Evolutionary conservation across 345 rosid species (phyloP).

Genomic region (Populus simonii): DNA sequence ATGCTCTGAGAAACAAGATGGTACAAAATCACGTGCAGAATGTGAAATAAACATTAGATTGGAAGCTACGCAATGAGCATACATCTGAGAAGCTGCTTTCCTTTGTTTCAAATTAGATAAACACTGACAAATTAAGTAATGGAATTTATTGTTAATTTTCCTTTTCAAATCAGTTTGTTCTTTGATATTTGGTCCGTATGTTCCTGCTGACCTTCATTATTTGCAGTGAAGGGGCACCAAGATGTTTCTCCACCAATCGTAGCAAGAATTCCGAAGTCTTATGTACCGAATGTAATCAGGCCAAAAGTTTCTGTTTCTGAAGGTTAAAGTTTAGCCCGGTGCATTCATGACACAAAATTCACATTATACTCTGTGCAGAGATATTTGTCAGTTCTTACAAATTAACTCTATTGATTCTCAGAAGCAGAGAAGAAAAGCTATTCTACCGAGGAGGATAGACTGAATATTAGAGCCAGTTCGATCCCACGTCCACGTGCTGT

Average conservation of each 20-base stretch:
- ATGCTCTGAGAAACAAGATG: not conserved
- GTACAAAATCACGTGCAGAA: not conserved
- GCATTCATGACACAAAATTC: not conserved
- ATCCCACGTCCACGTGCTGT: slow-evolving; percentile 69
- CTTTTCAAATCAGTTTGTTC: not conserved
- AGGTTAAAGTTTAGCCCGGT: slow-evolving; percentile 19
- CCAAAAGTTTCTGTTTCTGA: slow-evolving; percentile 19
- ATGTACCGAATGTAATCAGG: slow-evolving; percentile 15
- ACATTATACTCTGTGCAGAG: not conserved
- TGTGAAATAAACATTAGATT: not conserved
- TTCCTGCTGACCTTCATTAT: not conserved
- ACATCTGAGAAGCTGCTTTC: not conserved
- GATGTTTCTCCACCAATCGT: slow-evolving; percentile 28
- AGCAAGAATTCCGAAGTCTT: slow-evolving; percentile 40
- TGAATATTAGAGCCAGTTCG: slow-evolving; percentile 45
- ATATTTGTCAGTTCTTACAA: not conserved
- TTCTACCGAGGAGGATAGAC: slow-evolving; percentile 32
- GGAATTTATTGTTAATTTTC: not conserved
- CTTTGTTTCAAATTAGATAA: not conserved
- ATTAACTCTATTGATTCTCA: slow-evolving; percentile 13
- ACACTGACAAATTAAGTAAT: not conserved
- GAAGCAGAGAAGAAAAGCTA: slow-evolving; percentile 30
- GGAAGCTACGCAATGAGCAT: not conserved
- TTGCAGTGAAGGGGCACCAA: slow-evolving; percentile 37
- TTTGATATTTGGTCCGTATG: not conserved